These are phyloP conservation scores for Hortaea sp. DNA, from an alignment of 2,329 filamentous ascomycete species.

Conservation along the genomic window DNA sequence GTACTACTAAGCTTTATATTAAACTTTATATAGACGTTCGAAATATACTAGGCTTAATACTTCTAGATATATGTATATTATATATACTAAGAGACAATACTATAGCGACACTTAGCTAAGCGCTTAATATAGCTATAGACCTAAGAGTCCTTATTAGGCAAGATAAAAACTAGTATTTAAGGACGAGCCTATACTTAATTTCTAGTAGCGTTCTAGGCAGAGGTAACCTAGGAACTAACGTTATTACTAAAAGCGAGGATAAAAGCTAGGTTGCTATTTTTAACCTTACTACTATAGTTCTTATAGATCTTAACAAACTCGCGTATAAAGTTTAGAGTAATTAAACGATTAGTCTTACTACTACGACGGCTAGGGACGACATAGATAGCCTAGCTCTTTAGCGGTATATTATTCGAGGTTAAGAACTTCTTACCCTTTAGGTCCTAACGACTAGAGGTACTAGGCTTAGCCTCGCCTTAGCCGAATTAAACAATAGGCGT, in stretches of 20 bases:
- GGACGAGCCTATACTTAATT: constrained; percentile 48
- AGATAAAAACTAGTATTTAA: constrained; percentile 70
- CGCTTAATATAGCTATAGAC: constrained; percentile 80
- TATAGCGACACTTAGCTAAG: constrained; percentile 73
- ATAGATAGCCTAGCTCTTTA: constrained; percentile 68
- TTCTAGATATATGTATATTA: constrained; percentile 59
- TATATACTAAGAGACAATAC: constrained; percentile 73
- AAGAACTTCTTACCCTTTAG: constrained; percentile 72
- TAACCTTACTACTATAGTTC: constrained; percentile 50
- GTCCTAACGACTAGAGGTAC: constrained; percentile 71
- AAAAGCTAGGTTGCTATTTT: constrained; percentile 36
- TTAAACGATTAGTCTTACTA: constrained; percentile 30
- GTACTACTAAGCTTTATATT: constrained; percentile 89
- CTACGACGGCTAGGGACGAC: constrained; percentile 48
- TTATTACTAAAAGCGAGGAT: constrained; percentile 24
- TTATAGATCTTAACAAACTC: constrained; percentile 53
- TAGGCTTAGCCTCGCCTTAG: constrained; percentile 45
- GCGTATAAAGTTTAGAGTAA: constrained; percentile 45
- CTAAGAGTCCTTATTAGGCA: constrained; percentile 53
- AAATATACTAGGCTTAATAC: constrained; percentile 72
- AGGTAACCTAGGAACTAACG: constrained; percentile 21
- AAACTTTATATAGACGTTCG: constrained; percentile 93
- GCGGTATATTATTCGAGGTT: constrained; percentile 44
- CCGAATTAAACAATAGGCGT: constrained; percentile 64
- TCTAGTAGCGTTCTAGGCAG: constrained; percentile 45